A percentile compares a stretch with the other conserved stretches of the same genome.
Conservation (phyloP, 2,329 filamentous ascomycete species). For the Ceratocystis variospora region DNA sequence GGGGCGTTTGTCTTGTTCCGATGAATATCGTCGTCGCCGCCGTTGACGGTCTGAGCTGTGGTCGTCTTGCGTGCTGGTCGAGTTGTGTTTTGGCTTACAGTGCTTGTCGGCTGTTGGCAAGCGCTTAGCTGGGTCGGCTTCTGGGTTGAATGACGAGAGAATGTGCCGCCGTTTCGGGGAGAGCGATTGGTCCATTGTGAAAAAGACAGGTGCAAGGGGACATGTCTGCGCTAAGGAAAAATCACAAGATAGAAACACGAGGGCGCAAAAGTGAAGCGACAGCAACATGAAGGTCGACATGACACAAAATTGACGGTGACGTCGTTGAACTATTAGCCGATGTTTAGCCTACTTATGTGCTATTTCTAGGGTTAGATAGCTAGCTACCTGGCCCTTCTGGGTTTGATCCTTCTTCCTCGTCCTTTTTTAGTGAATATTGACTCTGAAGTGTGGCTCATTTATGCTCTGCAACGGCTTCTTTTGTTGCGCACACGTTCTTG, state of each 20-base stretch:
- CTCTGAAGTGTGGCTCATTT: neutral
- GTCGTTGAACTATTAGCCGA: neutral
- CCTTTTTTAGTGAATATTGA: neutral
- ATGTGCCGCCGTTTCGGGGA: slow-evolving; percentile 35
- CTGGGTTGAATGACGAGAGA: slow-evolving; percentile 36
- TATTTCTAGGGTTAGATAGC: neutral
- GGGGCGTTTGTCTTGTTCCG: neutral
- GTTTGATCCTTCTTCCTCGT: neutral
- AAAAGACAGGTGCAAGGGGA: neutral
- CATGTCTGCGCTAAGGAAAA: neutral
- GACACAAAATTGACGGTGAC: slow-evolving; percentile 2
- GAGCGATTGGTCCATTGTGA: slow-evolving; percentile 12
- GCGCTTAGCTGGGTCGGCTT: slow-evolving; percentile 17
- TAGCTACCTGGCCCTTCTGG: neutral
- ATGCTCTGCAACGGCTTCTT: neutral
- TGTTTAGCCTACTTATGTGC: neutral
- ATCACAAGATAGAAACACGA: neutral
- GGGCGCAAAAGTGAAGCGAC: neutral
- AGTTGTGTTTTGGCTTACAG: neutral
- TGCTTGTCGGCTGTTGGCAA: neutral
- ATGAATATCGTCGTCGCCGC: neutral
- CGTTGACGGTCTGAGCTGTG: neutral
- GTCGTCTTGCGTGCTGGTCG: neutral
- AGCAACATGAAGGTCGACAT: neutral
- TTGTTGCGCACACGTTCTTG: neutral